Percentiles rank a stretch among this genome's conserved stretches.
These are phyloP conservation scores for Phytophthora vignae DNA, from an alignment of 352 stramenopile species.

Conservation along the genomic window DNA sequence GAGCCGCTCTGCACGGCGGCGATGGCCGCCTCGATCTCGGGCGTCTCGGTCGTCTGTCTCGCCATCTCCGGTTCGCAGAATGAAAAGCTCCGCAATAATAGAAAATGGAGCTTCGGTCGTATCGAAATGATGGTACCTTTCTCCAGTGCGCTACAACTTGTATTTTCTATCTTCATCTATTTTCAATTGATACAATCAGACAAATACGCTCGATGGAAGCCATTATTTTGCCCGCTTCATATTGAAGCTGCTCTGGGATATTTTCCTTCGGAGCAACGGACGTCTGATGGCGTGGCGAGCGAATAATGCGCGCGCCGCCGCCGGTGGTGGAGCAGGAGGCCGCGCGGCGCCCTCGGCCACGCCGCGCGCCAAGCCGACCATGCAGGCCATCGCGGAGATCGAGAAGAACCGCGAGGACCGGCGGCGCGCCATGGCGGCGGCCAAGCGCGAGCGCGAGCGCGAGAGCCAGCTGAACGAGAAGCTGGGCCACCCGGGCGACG, in stretches of 20 bases:
- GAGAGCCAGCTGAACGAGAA: constrained; percentile 88
- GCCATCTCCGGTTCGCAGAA: constrained; percentile 19
- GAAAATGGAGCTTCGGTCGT: neutral
- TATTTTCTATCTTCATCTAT: neutral
- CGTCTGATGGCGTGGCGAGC: constrained; percentile 44
- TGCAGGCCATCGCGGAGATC: constrained; percentile 83
- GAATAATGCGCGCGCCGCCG: constrained; percentile 22
- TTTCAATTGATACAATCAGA: neutral
- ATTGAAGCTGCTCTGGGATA: neutral
- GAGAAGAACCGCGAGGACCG: constrained; percentile 88
- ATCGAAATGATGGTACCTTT: neutral
- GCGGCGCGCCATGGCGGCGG: constrained; percentile 82
- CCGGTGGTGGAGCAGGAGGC: neutral
- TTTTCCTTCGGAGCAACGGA: constrained; percentile 7
- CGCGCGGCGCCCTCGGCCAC: constrained; percentile 18
- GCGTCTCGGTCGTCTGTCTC: constrained; percentile 21
- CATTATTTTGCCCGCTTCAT: neutral
- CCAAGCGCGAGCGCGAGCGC: constrained; percentile 85
- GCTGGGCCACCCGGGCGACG: constrained; percentile 82
- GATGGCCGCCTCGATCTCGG: constrained; percentile 64
- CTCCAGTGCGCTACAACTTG: neutral
- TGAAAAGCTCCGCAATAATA: neutral
- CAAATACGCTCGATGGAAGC: neutral
- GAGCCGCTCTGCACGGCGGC: constrained; percentile 56
- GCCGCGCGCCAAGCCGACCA: constrained; percentile 62